Evolutionary conservation across 805 yeast species (phyloP).

Genomic region (Wickerhamiella dianesei): DNA sequence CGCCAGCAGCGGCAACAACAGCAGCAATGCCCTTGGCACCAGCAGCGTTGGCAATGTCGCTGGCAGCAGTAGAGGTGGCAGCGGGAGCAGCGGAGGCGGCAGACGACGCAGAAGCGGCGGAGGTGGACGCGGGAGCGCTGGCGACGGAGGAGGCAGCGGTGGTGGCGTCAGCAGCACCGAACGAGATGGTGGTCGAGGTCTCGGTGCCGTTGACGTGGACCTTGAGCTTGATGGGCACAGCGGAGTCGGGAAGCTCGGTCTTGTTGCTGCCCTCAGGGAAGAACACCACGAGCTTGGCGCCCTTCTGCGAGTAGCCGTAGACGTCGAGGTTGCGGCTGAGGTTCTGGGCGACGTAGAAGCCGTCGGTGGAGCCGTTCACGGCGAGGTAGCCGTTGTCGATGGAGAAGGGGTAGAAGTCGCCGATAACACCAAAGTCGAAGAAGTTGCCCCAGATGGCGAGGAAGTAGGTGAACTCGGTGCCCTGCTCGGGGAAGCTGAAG

Average conservation of each 20-base stretch:
- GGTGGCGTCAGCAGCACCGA: background rate
- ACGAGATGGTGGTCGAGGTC: background rate
- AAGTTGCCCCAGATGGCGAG: background rate
- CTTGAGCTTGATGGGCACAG: conserved; percentile 1
- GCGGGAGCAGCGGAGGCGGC: background rate
- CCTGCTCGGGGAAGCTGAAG: background rate
- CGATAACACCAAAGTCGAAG: background rate
- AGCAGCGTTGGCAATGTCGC: background rate
- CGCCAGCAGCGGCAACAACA: background rate
- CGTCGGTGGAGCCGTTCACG: conserved; percentile 3
- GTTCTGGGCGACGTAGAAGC: conserved; percentile 3
- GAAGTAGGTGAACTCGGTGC: background rate
- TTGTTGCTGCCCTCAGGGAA: background rate
- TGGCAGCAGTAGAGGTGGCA: background rate
- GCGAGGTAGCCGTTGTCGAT: conserved; percentile 1
- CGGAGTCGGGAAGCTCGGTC: conserved; percentile 1
- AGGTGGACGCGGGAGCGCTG: background rate
- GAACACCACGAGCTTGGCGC: conserved; percentile 1
- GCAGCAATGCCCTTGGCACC: background rate
- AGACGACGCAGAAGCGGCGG: background rate
- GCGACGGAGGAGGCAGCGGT: background rate
- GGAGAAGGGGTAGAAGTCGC: background rate
- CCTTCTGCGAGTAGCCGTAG: conserved; percentile 1
- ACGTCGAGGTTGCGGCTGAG: background rate
- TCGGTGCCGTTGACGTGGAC: background rate